phyloP scores from a whole-genome alignment of 768 basidiomycete species.

The Phanerodontia chrysosporium region DNA sequence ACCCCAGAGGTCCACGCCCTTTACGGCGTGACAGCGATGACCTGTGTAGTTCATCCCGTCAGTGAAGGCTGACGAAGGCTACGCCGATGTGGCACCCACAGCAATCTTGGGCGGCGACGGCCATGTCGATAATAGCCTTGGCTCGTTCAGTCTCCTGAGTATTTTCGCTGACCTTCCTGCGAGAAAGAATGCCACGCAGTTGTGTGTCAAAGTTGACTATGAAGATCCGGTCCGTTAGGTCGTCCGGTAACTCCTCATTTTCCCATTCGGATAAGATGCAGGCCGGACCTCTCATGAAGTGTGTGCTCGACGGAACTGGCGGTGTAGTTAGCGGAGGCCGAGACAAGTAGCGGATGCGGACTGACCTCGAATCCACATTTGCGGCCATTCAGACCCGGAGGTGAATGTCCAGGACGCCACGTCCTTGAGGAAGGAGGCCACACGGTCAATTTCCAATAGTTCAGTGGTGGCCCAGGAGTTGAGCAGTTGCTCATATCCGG shows the following conservation, averaged over 20 bases:
- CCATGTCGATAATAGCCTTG: slow-evolving; percentile 18
- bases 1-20: slow-evolving; percentile 21
- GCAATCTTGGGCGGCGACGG: slow-evolving; percentile 16
- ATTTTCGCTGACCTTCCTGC: neutral
- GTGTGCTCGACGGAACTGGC: neutral
- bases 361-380: neutral
- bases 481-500: slow-evolving; percentile 4
- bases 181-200: neutral
- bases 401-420: neutral
- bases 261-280: neutral
- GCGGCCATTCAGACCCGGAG: neutral
- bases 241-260: neutral
- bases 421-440: slow-evolving; percentile 20
- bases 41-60: slow-evolving; percentile 4
- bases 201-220: neutral
- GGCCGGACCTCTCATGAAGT: neutral
- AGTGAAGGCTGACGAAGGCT: neutral
- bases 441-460: slow-evolving; percentile 19
- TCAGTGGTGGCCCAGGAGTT: slow-evolving; percentile 12
- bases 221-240: neutral
- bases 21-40: slow-evolving; percentile 12
- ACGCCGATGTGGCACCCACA: slow-evolving; percentile 16
- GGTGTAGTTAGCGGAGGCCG: neutral
- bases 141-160: neutral
- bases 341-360: neutral